These are phyloP conservation scores for Aaosphaeria arxii DNA, from an alignment of 2,329 filamentous ascomycete species.

Conservation along the genomic window DNA sequence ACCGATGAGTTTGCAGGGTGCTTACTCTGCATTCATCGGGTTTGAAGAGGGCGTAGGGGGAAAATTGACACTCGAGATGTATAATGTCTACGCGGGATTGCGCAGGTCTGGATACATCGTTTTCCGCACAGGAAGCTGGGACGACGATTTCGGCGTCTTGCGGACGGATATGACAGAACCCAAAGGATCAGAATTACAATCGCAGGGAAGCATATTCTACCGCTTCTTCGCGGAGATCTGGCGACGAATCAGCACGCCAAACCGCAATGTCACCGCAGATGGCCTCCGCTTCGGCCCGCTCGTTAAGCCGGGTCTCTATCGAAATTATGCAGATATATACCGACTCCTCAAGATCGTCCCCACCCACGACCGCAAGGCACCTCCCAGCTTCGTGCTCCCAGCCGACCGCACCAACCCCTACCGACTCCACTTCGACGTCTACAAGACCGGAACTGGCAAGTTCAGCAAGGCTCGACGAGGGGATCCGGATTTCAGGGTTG, in stretches of 20 bases:
- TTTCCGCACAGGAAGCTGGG: slow-evolving; percentile 61
- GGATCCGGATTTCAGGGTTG: slow-evolving; percentile 78
- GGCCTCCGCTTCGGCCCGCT: slow-evolving; percentile 46
- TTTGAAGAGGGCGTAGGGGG: slow-evolving; percentile 53
- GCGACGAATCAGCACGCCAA: slow-evolving; percentile 23
- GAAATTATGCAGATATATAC: slow-evolving; percentile 66
- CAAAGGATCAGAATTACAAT: slow-evolving; percentile 3
- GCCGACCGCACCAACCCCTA: slow-evolving; percentile 54
- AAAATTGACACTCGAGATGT: slow-evolving; percentile 69
- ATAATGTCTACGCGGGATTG: slow-evolving; percentile 82
- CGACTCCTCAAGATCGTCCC: slow-evolving; percentile 71
- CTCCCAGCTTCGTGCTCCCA: slow-evolving; percentile 31
- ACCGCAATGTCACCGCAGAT: slow-evolving; percentile 11
- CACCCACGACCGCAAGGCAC: slow-evolving; percentile 59
- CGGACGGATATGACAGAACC: slow-evolving; percentile 2
- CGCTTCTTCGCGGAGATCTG: slow-evolving; percentile 36
- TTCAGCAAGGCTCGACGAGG: slow-evolving; percentile 81
- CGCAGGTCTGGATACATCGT: slow-evolving; percentile 82
- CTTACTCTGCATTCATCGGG: slow-evolving; percentile 81
- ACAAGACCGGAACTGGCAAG: slow-evolving; percentile 60
- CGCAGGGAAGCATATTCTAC: slow-evolving; percentile 20
- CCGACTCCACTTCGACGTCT: slow-evolving; percentile 75
- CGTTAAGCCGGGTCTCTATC: slow-evolving; percentile 52
- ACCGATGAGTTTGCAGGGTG: slow-evolving; percentile 88
- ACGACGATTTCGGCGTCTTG: slow-evolving; percentile 23